Conservation (phyloP, 164 flowering plant species). For the Macadamia tetraphylla region DNA sequence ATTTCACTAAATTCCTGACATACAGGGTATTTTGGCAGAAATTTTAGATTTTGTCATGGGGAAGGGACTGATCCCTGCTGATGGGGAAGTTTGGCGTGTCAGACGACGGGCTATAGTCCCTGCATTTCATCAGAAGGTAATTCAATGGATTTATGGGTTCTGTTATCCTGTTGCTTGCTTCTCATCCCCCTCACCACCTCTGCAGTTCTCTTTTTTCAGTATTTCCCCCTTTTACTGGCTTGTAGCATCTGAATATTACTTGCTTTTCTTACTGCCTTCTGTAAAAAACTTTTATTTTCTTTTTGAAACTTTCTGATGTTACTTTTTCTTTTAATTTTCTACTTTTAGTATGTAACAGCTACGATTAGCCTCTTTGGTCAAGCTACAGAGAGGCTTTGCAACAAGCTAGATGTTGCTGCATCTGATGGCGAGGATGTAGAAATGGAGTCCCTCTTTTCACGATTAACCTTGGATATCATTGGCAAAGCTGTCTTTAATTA, state of each 20-base stretch:
- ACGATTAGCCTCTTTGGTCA: constrained; percentile 80
- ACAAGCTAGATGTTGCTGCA: constrained; percentile 79
- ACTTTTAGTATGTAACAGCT: constrained; percentile 77
- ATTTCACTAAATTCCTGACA: constrained; percentile 8
- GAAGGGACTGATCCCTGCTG: constrained; percentile 98
- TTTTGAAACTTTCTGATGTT: no score
- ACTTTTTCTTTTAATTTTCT: constrained; percentile 5
- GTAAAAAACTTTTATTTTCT: neutral
- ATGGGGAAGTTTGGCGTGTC: constrained; percentile 95
- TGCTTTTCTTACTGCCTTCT: neutral
- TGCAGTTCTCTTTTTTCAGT: neutral
- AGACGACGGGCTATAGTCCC: constrained; percentile 92
- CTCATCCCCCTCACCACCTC: neutral
- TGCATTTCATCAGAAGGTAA: constrained; percentile 90
- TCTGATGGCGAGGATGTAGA: constrained; percentile 89
- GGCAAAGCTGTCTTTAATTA: constrained; percentile 99
- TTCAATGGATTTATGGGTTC: neutral
- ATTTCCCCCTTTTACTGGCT: neutral
- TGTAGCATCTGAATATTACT: neutral
- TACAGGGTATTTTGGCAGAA: constrained; percentile 92
- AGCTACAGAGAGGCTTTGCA: constrained; percentile 87
- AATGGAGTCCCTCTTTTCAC: constrained; percentile 97
- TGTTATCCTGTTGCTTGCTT: neutral
- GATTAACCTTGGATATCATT: constrained; percentile 88
- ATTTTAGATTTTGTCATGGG: constrained; percentile 98